Base-by-base conservation (phyloP, 75 land plant genomes). In the Chamaecyparis obtusa region DNA sequence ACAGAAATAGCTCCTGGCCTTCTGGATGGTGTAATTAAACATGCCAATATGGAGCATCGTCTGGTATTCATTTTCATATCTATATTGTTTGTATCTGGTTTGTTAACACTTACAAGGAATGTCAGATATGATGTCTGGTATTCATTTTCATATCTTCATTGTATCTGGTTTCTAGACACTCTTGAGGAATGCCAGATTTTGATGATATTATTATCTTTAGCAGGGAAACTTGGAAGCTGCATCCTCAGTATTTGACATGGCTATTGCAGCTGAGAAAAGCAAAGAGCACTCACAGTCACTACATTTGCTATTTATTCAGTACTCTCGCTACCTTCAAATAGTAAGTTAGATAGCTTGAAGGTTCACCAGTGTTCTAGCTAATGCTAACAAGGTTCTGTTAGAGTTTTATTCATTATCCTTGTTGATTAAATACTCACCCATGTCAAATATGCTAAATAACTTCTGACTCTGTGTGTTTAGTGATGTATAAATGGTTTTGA, bases 41-140 rank as follows among this genome's bases (percentile, higher is more conserved):
- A 97, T 92, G 97, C 95, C 48, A 98, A 95, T 87, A 95, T 98
- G 97, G 99, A 98, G 90, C 88, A 91, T 36, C 92, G 98, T 8
- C 86, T 94, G 92, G 96, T 95, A 89, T 55, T 84, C 30, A 14
- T 55, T 10, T 81, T n/a, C 3, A 81, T 46, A 14, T 46, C 55
- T 48, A 44, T 10, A 32, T 80, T 36, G 30, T 32, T 75, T 54
- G 8, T 9, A 15, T 4, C 37, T 84, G 37, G 19, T 33, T 54
- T 33, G 27, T 48, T 0, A 48, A 13, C 60, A 56, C 9, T 17
- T 33, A 0, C 33, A 72, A n/a, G 13, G 32, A 72, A 72, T 72
- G 9, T 9, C 75, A 21, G 67, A 60, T 60, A 44, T 33, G 3
- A 44, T 44, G 98, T 8, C 85, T 94, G 92, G 96, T 95, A 89